Conservation (phyloP, 257 asterid genomes). For the Nemophila menziesii region DNA sequence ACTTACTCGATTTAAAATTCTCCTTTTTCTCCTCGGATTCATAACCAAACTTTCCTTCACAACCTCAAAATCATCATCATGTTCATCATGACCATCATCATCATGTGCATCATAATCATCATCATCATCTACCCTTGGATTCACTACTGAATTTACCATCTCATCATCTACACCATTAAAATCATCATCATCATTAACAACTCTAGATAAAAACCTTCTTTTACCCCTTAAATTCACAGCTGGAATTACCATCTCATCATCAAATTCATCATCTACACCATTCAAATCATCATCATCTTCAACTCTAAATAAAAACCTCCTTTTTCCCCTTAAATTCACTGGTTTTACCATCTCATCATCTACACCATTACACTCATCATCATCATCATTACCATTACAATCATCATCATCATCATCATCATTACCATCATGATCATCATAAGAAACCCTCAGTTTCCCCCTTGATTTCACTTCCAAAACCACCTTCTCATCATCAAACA, state of each 20-base stretch:
- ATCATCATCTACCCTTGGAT: neutral
- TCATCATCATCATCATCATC: neutral
- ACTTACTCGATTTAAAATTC: too few species aligned
- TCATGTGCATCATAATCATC: too few species aligned
- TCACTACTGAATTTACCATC: slow-evolving; percentile 9
- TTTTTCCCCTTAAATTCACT: neutral
- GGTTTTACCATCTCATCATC: neutral
- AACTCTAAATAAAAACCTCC: neutral
- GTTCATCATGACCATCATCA: too few species aligned
- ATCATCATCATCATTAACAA: neutral
- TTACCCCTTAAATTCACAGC: slow-evolving; percentile 6
- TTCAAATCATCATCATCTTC: neutral
- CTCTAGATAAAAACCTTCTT: neutral
- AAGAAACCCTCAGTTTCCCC: neutral
- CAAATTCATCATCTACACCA: neutral
- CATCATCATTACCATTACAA: neutral
- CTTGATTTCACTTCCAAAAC: slow-evolving; percentile 8
- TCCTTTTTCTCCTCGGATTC: too few species aligned
- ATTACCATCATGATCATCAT: slow-evolving; percentile 21
- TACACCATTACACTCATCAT: neutral
- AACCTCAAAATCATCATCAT: too few species aligned
- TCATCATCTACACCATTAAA: neutral
- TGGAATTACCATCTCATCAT: neutral
- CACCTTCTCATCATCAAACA: neutral
- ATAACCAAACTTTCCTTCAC: too few species aligned